phyloP scores from a whole-genome alignment of 331 rosid species.

The Malus hybrid region DNA sequence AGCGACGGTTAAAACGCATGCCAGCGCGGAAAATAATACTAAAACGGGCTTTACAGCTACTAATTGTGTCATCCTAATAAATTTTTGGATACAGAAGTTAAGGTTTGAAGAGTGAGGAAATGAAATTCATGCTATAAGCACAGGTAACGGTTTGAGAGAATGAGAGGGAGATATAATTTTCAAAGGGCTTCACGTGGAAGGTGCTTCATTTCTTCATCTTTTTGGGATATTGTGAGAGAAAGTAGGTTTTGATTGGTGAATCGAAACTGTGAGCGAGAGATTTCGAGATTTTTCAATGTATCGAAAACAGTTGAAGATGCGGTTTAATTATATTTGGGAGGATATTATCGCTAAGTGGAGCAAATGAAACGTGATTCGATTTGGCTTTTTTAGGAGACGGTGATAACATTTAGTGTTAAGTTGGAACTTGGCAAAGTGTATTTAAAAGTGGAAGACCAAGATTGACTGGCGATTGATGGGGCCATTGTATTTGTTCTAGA shows the following conservation, averaged over 20 bases:
- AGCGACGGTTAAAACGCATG: slow-evolving; percentile 1
- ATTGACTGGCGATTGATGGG: background rate
- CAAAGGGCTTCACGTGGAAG: slow-evolving; percentile 17
- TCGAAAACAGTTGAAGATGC: too few relatives aligned
- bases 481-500: background rate
- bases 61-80: slow-evolving; percentile 4
- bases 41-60: background rate
- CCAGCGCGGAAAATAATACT: slow-evolving; percentile 7
- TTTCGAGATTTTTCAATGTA: background rate
- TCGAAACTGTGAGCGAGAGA: background rate
- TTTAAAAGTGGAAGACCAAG: background rate
- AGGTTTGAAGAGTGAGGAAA: background rate
- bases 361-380: slow-evolving; percentile 26
- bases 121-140: background rate
- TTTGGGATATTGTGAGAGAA: background rate
- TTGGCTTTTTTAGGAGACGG: slow-evolving; percentile 1
- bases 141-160: background rate
- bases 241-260: background rate
- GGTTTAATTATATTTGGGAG: background rate
- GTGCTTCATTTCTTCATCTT: background rate
- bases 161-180: background rate
- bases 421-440: background rate
- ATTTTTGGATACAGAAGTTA: too few relatives aligned
- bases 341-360: background rate
- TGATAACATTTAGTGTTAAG: background rate